These are phyloP conservation scores for Eutrema salsugineum DNA, from an alignment of 441 rosid genomes.

Conservation along the genomic window DNA sequence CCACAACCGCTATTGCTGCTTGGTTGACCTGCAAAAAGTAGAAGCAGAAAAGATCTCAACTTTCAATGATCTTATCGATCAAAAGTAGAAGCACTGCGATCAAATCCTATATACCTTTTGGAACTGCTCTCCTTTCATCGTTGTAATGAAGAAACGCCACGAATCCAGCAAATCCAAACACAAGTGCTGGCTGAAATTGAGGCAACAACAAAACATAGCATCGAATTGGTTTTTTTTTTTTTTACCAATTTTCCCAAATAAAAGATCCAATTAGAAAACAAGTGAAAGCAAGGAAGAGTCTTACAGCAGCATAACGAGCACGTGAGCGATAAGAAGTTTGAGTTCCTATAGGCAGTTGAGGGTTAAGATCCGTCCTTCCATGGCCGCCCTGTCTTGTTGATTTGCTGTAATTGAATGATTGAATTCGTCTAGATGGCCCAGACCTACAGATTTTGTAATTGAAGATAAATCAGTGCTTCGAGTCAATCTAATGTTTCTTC, in stretches of 20 bases:
- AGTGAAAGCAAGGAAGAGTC: neutral
- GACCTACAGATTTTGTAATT: constrained; percentile 43
- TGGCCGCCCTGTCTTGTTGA: constrained; percentile 35
- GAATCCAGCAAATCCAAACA: constrained; percentile 58
- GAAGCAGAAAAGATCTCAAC: neutral
- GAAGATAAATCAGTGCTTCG: neutral
- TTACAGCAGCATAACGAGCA: constrained; percentile 43
- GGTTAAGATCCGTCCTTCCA: constrained; percentile 29
- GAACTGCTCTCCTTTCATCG: constrained; percentile 69
- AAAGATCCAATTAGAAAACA: neutral
- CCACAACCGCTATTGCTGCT: constrained; percentile 15
- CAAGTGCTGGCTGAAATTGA: constrained; percentile 50
- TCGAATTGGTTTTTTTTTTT: neutral
- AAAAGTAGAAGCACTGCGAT: neutral
- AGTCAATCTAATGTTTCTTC: neutral
- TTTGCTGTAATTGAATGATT: constrained; percentile 43
- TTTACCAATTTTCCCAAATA: neutral
- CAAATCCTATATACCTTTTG: constrained; percentile 41
- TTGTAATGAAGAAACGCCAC: constrained; percentile 54
- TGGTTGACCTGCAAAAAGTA: neutral
- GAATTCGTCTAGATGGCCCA: constrained; percentile 42
- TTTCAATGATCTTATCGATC: neutral
- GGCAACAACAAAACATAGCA: neutral
- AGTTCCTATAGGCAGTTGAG: constrained; percentile 29
- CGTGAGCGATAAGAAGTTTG: constrained; percentile 37